Percentiles rank a stretch among this genome's conserved stretches.
Evolutionary conservation across 495 filamentous ascomycete genomes (phyloP).

Genomic region (Neurospora sp.): DNA sequence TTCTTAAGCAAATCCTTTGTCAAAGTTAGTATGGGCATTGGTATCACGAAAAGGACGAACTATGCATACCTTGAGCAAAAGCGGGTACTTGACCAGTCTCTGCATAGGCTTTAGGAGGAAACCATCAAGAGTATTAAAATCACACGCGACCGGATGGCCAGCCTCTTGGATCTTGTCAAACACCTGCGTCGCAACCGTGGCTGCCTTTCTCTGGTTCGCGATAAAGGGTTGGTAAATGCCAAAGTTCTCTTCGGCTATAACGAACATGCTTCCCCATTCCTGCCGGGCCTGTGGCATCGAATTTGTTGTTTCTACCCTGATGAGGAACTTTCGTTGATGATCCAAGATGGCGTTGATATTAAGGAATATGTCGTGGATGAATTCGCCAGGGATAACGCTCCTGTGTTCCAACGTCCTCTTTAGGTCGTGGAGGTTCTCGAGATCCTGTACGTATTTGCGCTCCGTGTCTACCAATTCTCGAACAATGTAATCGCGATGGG

Average conservation of each 20-base stretch:
- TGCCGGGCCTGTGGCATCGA: slow-evolving; percentile 65
- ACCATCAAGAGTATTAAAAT: slow-evolving; percentile 61
- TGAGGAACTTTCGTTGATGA: slow-evolving; percentile 88
- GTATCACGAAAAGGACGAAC: neutral
- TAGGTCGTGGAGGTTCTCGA: slow-evolving; percentile 86
- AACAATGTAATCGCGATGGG: slow-evolving; percentile 78
- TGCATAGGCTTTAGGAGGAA: slow-evolving; percentile 97
- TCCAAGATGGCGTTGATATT: slow-evolving; percentile 92
- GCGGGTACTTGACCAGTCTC: slow-evolving; percentile 84
- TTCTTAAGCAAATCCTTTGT: slow-evolving; percentile 76
- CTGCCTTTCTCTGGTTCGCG: slow-evolving; percentile 74
- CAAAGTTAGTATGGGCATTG: slow-evolving; percentile 7
- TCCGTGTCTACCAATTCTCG: slow-evolving; percentile 88
- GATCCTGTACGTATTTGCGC: slow-evolving; percentile 95
- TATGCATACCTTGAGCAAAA: slow-evolving; percentile 66
- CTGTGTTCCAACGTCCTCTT: slow-evolving; percentile 84
- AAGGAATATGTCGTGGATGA: slow-evolving; percentile 88
- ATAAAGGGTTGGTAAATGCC: slow-evolving; percentile 93
- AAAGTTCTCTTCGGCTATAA: slow-evolving; percentile 66
- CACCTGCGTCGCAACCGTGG: slow-evolving; percentile 46
- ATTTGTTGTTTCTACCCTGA: slow-evolving; percentile 91
- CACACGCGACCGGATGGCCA: slow-evolving; percentile 45
- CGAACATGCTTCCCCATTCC: slow-evolving; percentile 85
- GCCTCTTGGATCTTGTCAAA: slow-evolving; percentile 50
- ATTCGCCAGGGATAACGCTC: slow-evolving; percentile 78